Base-by-base conservation (phyloP, 805 yeast species). In the Kodamaea lidongshanica region DNA sequence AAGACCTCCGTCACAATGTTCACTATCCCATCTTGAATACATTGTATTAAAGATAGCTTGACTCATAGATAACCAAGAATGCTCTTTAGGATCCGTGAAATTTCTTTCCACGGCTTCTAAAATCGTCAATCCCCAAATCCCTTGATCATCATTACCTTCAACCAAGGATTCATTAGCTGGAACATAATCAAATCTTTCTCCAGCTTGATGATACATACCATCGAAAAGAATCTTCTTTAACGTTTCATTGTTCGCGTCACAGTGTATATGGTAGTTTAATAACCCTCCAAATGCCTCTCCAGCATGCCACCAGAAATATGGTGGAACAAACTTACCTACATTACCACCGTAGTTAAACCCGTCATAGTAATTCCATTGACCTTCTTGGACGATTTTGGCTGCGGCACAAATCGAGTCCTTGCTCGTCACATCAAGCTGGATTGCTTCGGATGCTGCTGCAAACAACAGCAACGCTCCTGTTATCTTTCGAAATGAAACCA, bases 41-140 rank as follows among this genome's bases (percentile, higher is more conserved):
- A 89, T 88, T 19, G 94, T 80, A 54, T 88, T 85, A 62, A 80
- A 89, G 10, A 85, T 82, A 3, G 95, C 94, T 58, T 86, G 94
- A 0, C 94, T 83, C 49, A 88, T 62, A 31, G 75, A 70, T 18
- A 86, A 67, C 96, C 96, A 89, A 35, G 74, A 74, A 11, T 86
- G 86, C 32, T 70, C 54, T 30, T 63, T 60, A 2, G 94, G 87
- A 15, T 53, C 49, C 12, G 62, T 48, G 33, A 61, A 64, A 42
- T 63, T 63, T 30, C 66, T 48, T 41, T 67, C 72, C 12, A 60
- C 70, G 5, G 72, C 72, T 40, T 61, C 58, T 59, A 67, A 57
- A 26, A 61, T 50, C 5, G 70, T 58, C 55, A 67, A 46, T 2
- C 68, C 70, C 72, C 72, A 67, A n/a, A 67, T 69, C 32, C 70